A percentile compares a stretch with the other conserved stretches of the same genome.
Evolutionary conservation across 257 asterid species (phyloP).

Genomic region (Penstemon davidsonii): DNA sequence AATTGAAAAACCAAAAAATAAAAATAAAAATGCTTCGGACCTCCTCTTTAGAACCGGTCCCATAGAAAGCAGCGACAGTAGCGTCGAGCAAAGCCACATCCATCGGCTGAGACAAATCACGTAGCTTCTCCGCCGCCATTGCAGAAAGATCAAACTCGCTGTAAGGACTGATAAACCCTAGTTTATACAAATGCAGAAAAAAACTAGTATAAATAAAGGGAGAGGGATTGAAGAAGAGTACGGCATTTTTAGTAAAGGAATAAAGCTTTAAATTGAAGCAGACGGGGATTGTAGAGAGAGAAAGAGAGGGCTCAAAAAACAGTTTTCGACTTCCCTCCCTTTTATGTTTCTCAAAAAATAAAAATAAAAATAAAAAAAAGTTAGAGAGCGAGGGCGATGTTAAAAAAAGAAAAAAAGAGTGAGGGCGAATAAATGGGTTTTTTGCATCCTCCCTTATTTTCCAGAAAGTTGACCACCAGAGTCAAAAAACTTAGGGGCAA

Average conservation of each 20-base stretch:
- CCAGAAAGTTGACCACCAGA: too few species aligned
- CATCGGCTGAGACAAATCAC: constrained; percentile 88
- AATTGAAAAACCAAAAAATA: background rate
- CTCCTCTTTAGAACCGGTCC: constrained; percentile 99
- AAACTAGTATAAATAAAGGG: background rate
- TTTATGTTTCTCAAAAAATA: too few species aligned
- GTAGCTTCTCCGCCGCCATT: constrained; percentile 84
- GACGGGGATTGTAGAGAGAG: background rate
- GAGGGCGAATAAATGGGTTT: too few species aligned
- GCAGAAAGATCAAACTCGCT: constrained; percentile 29
- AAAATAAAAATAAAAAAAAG: too few species aligned
- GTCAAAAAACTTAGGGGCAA: too few species aligned
- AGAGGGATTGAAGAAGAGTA: background rate
- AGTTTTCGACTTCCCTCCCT: too few species aligned
- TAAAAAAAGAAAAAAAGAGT: too few species aligned
- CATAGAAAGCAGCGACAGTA: constrained; percentile 89
- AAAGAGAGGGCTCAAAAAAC: too few species aligned
- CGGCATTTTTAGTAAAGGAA: constrained; percentile 26
- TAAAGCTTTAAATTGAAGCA: constrained; percentile 70
- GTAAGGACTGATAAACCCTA: constrained; percentile 40
- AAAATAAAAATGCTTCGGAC: constrained; percentile 34
- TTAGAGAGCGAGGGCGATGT: too few species aligned
- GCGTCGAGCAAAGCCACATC: constrained; percentile 89
- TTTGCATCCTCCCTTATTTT: too few species aligned
- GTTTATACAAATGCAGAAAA: background rate